Conservation (phyloP, 2,329 filamentous ascomycete genomes). For the Domatiomyces globalis region DNA sequence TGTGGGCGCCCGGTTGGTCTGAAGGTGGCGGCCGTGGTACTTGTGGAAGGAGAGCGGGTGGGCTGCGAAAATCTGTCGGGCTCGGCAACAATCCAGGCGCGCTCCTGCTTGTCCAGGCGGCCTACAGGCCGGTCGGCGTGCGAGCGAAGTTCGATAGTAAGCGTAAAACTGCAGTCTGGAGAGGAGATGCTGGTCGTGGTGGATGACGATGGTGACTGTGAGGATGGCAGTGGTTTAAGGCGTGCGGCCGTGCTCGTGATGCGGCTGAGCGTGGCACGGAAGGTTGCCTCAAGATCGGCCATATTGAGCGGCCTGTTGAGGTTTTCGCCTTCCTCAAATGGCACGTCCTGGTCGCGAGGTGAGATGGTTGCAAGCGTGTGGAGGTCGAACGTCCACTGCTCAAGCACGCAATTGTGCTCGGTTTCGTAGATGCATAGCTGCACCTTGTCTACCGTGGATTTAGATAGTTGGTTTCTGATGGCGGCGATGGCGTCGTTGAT, state of each 20-base stretch:
- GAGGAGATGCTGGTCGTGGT: neutral
- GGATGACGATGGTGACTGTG: neutral
- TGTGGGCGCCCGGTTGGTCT: conserved; percentile 20
- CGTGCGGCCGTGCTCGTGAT: conserved; percentile 27
- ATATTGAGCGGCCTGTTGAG: conserved; percentile 28
- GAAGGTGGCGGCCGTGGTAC: neutral
- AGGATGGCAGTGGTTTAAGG: conserved; percentile 16
- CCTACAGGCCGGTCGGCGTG: conserved; percentile 34
- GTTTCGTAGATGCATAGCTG: conserved; percentile 43
- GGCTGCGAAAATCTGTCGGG: conserved; percentile 25
- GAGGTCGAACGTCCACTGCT: conserved; percentile 49
- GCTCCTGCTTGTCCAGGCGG: conserved; percentile 32
- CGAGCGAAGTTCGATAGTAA: conserved; percentile 36
- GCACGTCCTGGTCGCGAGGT: conserved; percentile 34
- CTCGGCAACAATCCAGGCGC: conserved; percentile 48
- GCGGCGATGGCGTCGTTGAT: conserved; percentile 66
- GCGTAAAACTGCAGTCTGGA: conserved; percentile 35
- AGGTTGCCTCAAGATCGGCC: conserved; percentile 35
- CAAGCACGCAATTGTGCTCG: conserved; percentile 38
- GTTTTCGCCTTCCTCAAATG: conserved; percentile 25
- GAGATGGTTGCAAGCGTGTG: conserved; percentile 39
- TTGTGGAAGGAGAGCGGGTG: neutral
- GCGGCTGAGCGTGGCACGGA: conserved; percentile 33
- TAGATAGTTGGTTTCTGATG: conserved; percentile 54
- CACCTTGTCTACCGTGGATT: conserved; percentile 40